Percentiles rank a stretch among this genome's conserved stretches.
Conservation (phyloP, 148 eudicot species). For the Camellia sinensis region DNA sequence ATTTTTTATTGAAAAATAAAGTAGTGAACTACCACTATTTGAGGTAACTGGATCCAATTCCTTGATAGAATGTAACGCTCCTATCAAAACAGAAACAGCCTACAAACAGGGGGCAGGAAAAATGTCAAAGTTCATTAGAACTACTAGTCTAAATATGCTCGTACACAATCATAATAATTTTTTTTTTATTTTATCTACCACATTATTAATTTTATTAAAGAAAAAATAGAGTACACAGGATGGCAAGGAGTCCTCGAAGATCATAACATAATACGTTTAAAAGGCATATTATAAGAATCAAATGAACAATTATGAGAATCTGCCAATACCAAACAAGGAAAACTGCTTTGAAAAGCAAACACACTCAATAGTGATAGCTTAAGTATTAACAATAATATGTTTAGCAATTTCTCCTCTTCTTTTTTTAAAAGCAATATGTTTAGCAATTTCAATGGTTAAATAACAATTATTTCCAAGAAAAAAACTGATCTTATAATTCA, state of each 20-base stretch:
- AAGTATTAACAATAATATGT: neutral
- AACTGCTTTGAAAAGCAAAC: neutral
- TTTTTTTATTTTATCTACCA: too few relatives aligned
- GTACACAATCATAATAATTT: neutral
- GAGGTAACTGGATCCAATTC: conserved; percentile 63
- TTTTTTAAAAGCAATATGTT: neutral
- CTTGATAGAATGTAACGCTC: conserved; percentile 79
- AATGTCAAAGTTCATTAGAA: neutral
- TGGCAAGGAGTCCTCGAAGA: too few relatives aligned
- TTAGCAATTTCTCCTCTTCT: neutral
- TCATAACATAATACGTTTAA: too few relatives aligned
- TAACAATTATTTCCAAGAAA: neutral
- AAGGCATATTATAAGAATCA: too few relatives aligned
- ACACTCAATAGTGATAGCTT: neutral
- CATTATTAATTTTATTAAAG: too few relatives aligned
- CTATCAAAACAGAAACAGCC: conserved; percentile 76
- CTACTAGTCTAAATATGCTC: neutral
- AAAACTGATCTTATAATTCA: neutral
- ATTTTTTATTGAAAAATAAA: neutral
- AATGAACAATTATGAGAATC: neutral
- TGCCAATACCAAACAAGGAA: neutral
- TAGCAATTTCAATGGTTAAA: neutral
- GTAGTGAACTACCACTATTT: conserved; percentile 45
- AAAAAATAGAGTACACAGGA: too few relatives aligned
- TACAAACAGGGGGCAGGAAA: conserved; percentile 26